phyloP scores from a whole-genome alignment of 2,329 filamentous ascomycete species.

The Pyrenophora tritici-repentis region DNA sequence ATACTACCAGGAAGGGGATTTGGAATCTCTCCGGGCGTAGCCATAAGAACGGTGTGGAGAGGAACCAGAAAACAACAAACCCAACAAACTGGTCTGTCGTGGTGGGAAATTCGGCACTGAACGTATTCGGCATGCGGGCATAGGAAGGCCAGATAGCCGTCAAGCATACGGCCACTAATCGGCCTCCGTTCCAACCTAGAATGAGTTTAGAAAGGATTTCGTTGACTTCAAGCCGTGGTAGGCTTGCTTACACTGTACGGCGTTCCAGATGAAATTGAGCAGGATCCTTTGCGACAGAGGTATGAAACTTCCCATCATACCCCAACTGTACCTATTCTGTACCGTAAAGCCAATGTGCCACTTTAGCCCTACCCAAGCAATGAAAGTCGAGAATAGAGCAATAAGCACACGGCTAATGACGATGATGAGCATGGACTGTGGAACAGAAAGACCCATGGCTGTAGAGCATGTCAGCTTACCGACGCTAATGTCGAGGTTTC shows the following conservation, averaged over 20 bases:
- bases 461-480: constrained; percentile 2
- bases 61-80: constrained; percentile 43
- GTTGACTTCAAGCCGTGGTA: not conserved
- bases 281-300: constrained; percentile 55
- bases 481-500: not conserved
- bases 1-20: constrained; percentile 53
- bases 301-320: constrained; percentile 56
- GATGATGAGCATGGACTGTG: constrained; percentile 56
- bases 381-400: constrained; percentile 50
- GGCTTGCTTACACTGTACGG: constrained; percentile 51
- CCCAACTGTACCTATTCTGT: constrained; percentile 58
- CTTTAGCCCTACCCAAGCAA: constrained; percentile 55
- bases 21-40: constrained; percentile 58
- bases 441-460: constrained; percentile 55
- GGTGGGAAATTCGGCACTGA: constrained; percentile 40
- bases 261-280: constrained; percentile 59
- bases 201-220: not conserved
- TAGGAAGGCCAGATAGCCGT: constrained; percentile 46
- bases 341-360: constrained; percentile 59
- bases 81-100: constrained; percentile 46
- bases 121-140: constrained; percentile 42
- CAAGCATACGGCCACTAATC: constrained; percentile 41
- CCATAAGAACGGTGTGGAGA: constrained; percentile 53
- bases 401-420: constrained; percentile 52
- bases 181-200: constrained; percentile 44